Evolutionary conservation across 768 basidiomycete genomes (phyloP), one percentile per base, ranked within the genome.

Genomic region (Leucocoprinus leucothites): DNA sequence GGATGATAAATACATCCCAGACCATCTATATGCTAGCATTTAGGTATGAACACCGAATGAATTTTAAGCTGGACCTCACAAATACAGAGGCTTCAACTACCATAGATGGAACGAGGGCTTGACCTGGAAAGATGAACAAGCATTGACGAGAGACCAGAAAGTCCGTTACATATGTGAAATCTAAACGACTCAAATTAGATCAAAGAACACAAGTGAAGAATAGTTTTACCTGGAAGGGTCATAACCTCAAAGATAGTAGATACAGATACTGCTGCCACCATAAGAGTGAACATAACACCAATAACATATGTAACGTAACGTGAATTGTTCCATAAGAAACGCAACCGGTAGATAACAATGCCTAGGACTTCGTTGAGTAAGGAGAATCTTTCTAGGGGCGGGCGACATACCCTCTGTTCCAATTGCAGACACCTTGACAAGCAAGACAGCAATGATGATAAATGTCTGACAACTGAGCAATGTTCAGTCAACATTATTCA

Each of bases 1-100:
- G 3, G 2, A 53, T 16, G 18, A 44, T 53, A 28, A 53, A 53
- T 5, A 53, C 44, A 21, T 53, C 51, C 51, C 51, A 53, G 21
- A 44, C 28, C 19, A 44, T 21, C 51, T 53, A 31, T 35, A 31
- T 25, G 35, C 21, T 19, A 7, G 14, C 43, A 8, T 3, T 24
- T 16, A n/a, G 18, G 38, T n/a, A 28, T 3, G 5, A 42, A 9
- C n/a, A n/a, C n/a, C n/a, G n/a, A n/a, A n/a, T n/a, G n/a, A n/a
- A 26, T 6, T n/a, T 28, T 4, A 14, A 16, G 31, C n/a, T 13
- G 21, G n/a, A n/a, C n/a, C 50, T 48, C 21, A 53, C 51, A 5
- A 53, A 18, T 7, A 35, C 28, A 53, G 26, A 5, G 21, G 19
- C 13, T 44, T 53, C 51, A 3, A 25, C 3, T 21, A 44, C 11